Base-by-base conservation (phyloP, 169 alveolate species). In the Plasmodium knowlesi region DNA sequence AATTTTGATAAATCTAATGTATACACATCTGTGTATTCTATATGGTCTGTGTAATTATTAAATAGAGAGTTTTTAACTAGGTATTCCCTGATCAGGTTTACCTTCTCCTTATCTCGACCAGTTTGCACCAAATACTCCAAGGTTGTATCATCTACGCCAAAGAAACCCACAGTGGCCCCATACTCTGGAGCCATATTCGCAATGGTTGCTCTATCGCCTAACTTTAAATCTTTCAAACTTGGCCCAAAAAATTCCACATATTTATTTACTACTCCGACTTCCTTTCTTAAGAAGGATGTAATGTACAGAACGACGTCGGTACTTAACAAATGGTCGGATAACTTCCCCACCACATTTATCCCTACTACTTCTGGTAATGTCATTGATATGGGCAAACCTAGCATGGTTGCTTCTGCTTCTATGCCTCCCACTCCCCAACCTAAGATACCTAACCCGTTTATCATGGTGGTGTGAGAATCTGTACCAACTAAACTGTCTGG, bases 381-480 rank as follows among this genome's bases (percentile, higher is more conserved):
- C 99, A 98, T 98, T 78, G 99, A 97, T 41, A 98, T 97, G n/a
- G 99, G 98, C 92, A 98, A 97, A 28, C 99, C 99, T 57, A 98
- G 97, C 99, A 98, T 98, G 57, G 98, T 98, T n/a, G 99, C 99
- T 95, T 98, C 99, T 80, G 99, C 99, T 97, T 98, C 99, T 53
- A 98, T 98, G 8, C 99, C 99, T 30, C 99, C 99, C 16, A 98
- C 99, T 19, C 99, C 99, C 99, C 99, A 97, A 39, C 98, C 98
- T 79, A 97, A 94, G 46, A 98, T 98, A 39, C 99, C 99, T 74
- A 98, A 97, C 16, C 99, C 99, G 94, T 98, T 98, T 61, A 98
- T 98, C 99, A 98, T 98, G 71, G 99, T 98, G 34, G 99, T 98
- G 95, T 98, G 99, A 34, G 99, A 97, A 95, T 98, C 99, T 41